Conservation (phyloP, 2,329 filamentous ascomycete genomes). For the Exophiala phaeomuriformis region DNA sequence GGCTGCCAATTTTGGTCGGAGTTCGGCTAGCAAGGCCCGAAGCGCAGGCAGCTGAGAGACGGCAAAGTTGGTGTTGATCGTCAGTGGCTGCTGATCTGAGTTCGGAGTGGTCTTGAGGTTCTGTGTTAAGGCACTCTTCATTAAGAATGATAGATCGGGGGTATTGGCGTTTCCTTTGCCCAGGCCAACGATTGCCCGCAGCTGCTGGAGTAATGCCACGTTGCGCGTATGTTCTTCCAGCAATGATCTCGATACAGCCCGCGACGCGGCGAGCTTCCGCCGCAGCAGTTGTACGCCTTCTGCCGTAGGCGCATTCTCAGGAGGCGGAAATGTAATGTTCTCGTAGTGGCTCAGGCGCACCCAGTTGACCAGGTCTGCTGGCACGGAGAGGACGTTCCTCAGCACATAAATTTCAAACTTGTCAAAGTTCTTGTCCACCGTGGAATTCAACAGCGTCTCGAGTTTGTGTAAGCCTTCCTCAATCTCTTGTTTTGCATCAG, state of each 20-base stretch:
- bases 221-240: constrained; percentile 65
- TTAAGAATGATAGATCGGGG: constrained; percentile 50
- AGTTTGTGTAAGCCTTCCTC: constrained; percentile 81
- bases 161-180: constrained; percentile 19
- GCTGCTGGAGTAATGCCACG: constrained; percentile 57
- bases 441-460: constrained; percentile 71
- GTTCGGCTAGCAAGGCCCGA: constrained; percentile 58
- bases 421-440: constrained; percentile 79
- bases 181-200: constrained; percentile 50
- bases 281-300: constrained; percentile 67
- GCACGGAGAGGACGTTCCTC: constrained; percentile 71
- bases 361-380: constrained; percentile 65
- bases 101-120: constrained; percentile 40
- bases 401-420: constrained; percentile 84
- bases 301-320: constrained; percentile 47
- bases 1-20: constrained; percentile 57
- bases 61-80: constrained; percentile 57
- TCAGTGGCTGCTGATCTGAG: constrained; percentile 34
- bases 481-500: constrained; percentile 61
- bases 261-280: constrained; percentile 68
- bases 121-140: constrained; percentile 42
- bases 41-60: constrained; percentile 77
- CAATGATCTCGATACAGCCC: constrained; percentile 63
- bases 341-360: constrained; percentile 81
- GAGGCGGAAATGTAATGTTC: constrained; percentile 28